Evolutionary conservation across 2,329 filamentous ascomycete genomes (phyloP).

Genomic region (Aureobasidium subglaciale): DNA sequence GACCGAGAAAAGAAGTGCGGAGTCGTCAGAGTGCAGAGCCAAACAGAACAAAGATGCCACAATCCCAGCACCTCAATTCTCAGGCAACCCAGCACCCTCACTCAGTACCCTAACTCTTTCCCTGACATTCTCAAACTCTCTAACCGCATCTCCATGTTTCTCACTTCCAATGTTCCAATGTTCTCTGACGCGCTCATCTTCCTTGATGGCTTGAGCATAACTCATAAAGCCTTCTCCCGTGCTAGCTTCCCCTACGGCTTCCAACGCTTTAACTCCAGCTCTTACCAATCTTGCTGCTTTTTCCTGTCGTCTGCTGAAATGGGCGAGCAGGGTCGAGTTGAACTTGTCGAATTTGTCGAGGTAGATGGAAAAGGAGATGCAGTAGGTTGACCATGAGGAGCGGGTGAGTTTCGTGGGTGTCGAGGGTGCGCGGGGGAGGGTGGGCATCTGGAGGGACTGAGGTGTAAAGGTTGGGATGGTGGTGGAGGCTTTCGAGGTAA

Average conservation of each 20-base stretch:
- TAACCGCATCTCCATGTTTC: slow-evolving; percentile 53
- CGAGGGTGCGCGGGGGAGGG: slow-evolving; percentile 37
- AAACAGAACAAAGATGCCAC: no score
- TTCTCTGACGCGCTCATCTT: slow-evolving; percentile 57
- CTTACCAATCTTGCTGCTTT: slow-evolving; percentile 31
- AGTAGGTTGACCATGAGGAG: slow-evolving; percentile 45
- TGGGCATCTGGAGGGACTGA: slow-evolving; percentile 47
- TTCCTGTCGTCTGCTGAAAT: slow-evolving; percentile 48
- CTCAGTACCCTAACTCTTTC: slow-evolving; percentile 32
- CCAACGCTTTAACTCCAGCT: slow-evolving; percentile 43
- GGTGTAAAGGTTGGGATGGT: slow-evolving; percentile 34
- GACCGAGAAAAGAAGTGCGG: not conserved
- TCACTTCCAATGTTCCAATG: slow-evolving; percentile 55
- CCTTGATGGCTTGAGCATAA: slow-evolving; percentile 44
- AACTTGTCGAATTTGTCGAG: slow-evolving; percentile 48
- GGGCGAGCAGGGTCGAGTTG: slow-evolving; percentile 47
- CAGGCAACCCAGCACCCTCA: slow-evolving; percentile 11
- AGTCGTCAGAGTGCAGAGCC: no score
- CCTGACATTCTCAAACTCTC: slow-evolving; percentile 48
- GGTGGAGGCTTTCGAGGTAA: slow-evolving; percentile 47
- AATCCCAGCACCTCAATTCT: slow-evolving; percentile 4
- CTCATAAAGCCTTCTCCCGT: slow-evolving; percentile 42
- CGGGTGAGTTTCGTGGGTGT: slow-evolving; percentile 39
- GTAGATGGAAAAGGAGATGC: slow-evolving; percentile 48
- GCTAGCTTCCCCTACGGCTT: slow-evolving; percentile 42